Conservation (phyloP, 2,329 filamentous ascomycete genomes). For the Teratosphaeria gauchensis region DNA sequence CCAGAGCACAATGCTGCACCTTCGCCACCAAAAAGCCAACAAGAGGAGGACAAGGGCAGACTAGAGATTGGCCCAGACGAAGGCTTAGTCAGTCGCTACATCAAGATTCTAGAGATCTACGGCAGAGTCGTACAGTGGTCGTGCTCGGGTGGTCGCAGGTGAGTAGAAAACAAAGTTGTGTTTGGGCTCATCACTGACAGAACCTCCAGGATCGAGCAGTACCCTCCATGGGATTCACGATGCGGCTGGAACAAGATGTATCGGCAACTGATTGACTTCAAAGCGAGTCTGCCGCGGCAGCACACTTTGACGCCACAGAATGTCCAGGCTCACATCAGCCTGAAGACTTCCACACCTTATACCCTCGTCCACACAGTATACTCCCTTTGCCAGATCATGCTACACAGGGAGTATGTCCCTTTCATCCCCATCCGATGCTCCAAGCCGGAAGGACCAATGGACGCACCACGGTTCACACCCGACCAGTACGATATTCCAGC, state of each 20-base stretch:
- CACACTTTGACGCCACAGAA: constrained; percentile 52
- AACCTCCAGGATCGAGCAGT: constrained; percentile 33
- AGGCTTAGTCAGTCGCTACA: constrained; percentile 40
- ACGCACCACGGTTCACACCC: constrained; percentile 46
- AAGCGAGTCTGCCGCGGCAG: constrained; percentile 44
- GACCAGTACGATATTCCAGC: constrained; percentile 38
- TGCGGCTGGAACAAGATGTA: constrained; percentile 48
- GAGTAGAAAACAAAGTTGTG: constrained; percentile 9
- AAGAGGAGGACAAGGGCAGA: constrained; percentile 35
- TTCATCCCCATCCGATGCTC: constrained; percentile 49
- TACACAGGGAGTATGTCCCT: constrained; percentile 59
- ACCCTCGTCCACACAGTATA: constrained; percentile 58
- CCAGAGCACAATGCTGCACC: constrained; percentile 11
- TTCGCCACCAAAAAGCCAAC: constrained; percentile 11
- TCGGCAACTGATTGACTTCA: constrained; percentile 44
- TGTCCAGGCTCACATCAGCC: constrained; percentile 56
- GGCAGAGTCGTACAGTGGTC: constrained; percentile 49
- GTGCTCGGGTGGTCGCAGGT: constrained; percentile 49
- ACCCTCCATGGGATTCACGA: constrained; percentile 50
- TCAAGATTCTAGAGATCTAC: constrained; percentile 46
- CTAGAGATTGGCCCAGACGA: constrained; percentile 45
- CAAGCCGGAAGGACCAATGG: constrained; percentile 48
- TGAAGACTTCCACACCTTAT: constrained; percentile 54
- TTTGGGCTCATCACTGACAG: neutral
- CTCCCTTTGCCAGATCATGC: constrained; percentile 55